A percentile compares a stretch with the other conserved stretches of the same genome.
Evolutionary conservation across 768 basidiomycete species (phyloP).

Genomic region (Cubamyces sp.): DNA sequence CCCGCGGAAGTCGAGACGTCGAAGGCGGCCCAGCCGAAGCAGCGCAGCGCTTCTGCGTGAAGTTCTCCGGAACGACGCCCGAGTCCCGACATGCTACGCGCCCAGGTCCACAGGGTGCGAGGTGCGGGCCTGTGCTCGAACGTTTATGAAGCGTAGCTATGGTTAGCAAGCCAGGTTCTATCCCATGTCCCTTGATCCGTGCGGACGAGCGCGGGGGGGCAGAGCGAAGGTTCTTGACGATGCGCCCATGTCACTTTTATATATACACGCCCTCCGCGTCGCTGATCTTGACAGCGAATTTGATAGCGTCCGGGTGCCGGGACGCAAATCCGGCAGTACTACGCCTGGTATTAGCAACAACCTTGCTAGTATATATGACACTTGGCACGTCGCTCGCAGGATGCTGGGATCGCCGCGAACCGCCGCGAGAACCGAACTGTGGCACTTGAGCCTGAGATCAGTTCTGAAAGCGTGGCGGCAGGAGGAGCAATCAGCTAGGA

Average conservation of each 20-base stretch:
- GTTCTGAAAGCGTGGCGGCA: too few species aligned
- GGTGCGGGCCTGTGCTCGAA: background rate
- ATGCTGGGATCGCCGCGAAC: too few species aligned
- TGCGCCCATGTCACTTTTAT: background rate
- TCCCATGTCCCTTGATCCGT: too few species aligned
- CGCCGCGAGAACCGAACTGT: too few species aligned
- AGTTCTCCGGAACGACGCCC: background rate
- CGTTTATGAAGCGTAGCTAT: background rate
- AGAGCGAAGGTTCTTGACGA: background rate
- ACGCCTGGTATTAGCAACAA: background rate
- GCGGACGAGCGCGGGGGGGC: background rate
- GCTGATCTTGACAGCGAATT: background rate
- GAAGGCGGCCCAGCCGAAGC: slow-evolving; percentile 1
- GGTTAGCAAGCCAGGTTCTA: background rate
- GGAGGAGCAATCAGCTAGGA: too few species aligned
- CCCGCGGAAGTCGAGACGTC: slow-evolving; percentile 9
- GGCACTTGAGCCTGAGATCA: too few species aligned
- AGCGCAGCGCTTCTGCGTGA: background rate
- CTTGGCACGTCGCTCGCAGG: too few species aligned
- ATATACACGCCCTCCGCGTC: background rate
- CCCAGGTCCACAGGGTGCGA: background rate
- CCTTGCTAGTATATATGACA: too few species aligned
- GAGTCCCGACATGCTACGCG: background rate
- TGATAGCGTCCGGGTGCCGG: background rate
- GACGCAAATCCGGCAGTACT: background rate